Percentiles rank a stretch among this genome's conserved stretches.
These are phyloP conservation scores for Arthrobotrys megalospora DNA, from an alignment of 2,329 filamentous ascomycete species.

Conservation along the genomic window DNA sequence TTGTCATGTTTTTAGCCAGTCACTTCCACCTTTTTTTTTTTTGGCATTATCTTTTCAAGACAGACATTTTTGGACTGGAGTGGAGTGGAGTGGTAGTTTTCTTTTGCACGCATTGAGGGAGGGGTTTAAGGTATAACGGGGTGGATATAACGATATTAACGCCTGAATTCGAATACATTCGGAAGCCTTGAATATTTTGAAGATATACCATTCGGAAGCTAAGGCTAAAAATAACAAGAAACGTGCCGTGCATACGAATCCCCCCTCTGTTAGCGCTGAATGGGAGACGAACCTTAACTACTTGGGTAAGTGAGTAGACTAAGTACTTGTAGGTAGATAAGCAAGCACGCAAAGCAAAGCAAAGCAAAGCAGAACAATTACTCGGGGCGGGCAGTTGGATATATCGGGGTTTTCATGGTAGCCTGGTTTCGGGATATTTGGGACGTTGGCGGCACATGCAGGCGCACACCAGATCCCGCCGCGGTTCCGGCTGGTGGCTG, in stretches of 20 bases:
- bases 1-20: constrained; percentile 17
- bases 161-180: too few relatives aligned
- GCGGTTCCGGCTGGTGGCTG: constrained; percentile 15
- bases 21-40: constrained; percentile 2
- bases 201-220: background rate
- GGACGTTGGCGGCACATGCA: constrained; percentile 22
- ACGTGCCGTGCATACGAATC: constrained; percentile 9
- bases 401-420: too few relatives aligned
- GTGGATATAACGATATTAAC: too few relatives aligned
- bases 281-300: background rate
- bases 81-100: too few relatives aligned
- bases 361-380: too few relatives aligned
- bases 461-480: constrained; percentile 9
- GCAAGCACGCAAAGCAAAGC: too few relatives aligned
- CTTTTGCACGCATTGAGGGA: background rate
- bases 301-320: too few relatives aligned
- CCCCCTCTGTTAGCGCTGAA: constrained; percentile 2
- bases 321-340: too few relatives aligned
- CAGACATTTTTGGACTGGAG: background rate
- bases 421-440: constrained; percentile 13
- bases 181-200: background rate
- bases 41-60: background rate
- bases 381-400: too few relatives aligned
- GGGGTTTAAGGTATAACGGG: too few relatives aligned
- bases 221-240: constrained; percentile 25